Conservation (phyloP, 1,284 basidiomycete species). For the Boletus sp. region DNA sequence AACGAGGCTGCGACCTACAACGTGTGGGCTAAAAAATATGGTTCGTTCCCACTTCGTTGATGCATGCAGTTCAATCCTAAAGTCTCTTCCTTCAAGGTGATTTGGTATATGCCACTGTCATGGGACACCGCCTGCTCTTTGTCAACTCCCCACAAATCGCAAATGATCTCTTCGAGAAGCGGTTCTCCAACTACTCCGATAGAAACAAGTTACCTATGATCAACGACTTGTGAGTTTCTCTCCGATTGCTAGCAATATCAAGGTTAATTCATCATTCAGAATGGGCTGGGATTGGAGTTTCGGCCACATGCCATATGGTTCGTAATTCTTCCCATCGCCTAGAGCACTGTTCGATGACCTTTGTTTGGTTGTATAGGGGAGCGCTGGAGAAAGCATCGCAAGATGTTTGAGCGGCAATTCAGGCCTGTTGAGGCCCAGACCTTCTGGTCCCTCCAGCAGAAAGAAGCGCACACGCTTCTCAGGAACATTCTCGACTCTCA, state of each 20-base stretch:
- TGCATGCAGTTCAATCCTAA: background rate
- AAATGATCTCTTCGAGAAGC: conserved; percentile 36
- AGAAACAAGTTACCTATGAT: conserved; percentile 31
- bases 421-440: conserved; percentile 34
- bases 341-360: background rate
- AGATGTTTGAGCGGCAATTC: conserved; percentile 46
- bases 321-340: conserved; percentile 5
- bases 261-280: conserved; percentile 24
- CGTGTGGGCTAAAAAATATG: conserved; percentile 32
- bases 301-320: conserved; percentile 49
- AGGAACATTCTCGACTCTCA: conserved; percentile 37
- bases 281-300: conserved; percentile 54
- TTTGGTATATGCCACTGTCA: conserved; percentile 30
- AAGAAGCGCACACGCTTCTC: conserved; percentile 39
- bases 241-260: background rate
- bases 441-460: conserved; percentile 39
- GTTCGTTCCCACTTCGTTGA: conserved; percentile 14
- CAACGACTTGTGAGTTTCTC: conserved; percentile 28
- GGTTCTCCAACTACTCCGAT: conserved; percentile 31
- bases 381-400: conserved; percentile 46
- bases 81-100: conserved; percentile 20
- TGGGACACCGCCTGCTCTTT: conserved; percentile 29
- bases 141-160: conserved; percentile 35
- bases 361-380: conserved; percentile 31
- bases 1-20: conserved; percentile 32